Evolutionary conservation across 2,329 filamentous ascomycete species (phyloP).

Genomic region (Microsporum ferrugineum): DNA sequence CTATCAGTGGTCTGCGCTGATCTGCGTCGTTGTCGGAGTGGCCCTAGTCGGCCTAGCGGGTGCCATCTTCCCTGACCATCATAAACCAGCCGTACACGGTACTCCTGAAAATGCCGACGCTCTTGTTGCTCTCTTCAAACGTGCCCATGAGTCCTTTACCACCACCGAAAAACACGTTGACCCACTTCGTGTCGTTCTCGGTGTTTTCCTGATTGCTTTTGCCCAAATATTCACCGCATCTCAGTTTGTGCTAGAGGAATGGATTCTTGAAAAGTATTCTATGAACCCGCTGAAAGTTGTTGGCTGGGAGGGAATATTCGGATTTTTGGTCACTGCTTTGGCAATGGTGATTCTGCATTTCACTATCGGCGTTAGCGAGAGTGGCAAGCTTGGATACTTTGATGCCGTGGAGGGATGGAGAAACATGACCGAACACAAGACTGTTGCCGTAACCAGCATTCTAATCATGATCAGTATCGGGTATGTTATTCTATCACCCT

Average conservation of each 20-base stretch:
- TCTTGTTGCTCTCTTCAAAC: slow-evolving; percentile 22
- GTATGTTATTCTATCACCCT: slow-evolving; percentile 41
- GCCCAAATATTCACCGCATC: slow-evolving; percentile 95
- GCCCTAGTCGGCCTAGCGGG: slow-evolving; percentile 83
- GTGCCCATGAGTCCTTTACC: slow-evolving; percentile 33
- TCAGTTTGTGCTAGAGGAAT: slow-evolving; percentile 93
- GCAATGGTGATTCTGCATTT: slow-evolving; percentile 73
- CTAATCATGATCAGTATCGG: slow-evolving; percentile 97
- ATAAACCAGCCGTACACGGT: slow-evolving; percentile 26
- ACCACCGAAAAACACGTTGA: slow-evolving; percentile 39
- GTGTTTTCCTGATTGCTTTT: slow-evolving; percentile 79
- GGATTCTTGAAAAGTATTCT: slow-evolving; percentile 69
- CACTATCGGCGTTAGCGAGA: slow-evolving; percentile 60
- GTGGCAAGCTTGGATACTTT: slow-evolving; percentile 71
- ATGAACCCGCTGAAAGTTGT: slow-evolving; percentile 82
- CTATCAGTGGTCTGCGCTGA: slow-evolving; percentile 88
- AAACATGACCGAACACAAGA: slow-evolving; percentile 61
- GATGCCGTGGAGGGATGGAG: slow-evolving; percentile 77
- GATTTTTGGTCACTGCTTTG: slow-evolving; percentile 65
- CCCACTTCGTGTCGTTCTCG: slow-evolving; percentile 61
- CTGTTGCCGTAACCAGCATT: slow-evolving; percentile 65
- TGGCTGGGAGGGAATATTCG: slow-evolving; percentile 92
- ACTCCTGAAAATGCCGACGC: slow-evolving; percentile 18
- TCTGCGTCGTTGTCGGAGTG: slow-evolving; percentile 79
- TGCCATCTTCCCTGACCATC: slow-evolving; percentile 59